phyloP scores from a whole-genome alignment of 2,329 filamentous ascomycete species.

The Aureobasidium uvarum region DNA sequence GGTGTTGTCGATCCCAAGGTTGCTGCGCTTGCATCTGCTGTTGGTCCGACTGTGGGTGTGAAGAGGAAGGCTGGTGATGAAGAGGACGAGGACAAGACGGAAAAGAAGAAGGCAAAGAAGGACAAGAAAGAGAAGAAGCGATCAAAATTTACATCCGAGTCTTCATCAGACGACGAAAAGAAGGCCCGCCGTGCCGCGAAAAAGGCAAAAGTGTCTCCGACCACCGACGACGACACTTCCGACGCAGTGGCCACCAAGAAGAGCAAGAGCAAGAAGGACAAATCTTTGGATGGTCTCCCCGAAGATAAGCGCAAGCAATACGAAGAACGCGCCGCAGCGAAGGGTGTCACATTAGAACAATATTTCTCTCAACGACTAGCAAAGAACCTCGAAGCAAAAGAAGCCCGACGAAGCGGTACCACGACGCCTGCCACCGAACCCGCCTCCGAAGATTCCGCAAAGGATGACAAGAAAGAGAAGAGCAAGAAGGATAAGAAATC shows the following conservation, averaged over 20 bases:
- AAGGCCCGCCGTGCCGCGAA: conserved; percentile 29
- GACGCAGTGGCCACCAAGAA: conserved; percentile 9
- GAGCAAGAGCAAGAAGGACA: conserved; percentile 22
- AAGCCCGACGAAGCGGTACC: conserved; percentile 15
- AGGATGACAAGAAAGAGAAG: conserved; percentile 27
- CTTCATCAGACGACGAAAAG: conserved; percentile 28
- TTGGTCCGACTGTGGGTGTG: conserved; percentile 3
- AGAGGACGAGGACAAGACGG: conserved; percentile 24
- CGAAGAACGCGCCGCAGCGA: conserved; percentile 37
- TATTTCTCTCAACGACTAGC: conserved; percentile 16
- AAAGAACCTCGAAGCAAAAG: conserved; percentile 24
- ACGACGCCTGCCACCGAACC: conserved; percentile 13
- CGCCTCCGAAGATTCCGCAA: conserved; percentile 20
- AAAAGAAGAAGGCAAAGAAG: conserved; percentile 29
- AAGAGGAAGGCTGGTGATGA: conserved; percentile 27
- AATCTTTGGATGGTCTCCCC: conserved; percentile 36
- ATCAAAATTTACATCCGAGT: conserved; percentile 19
- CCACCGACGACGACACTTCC: conserved; percentile 1
- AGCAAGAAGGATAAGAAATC: conserved; percentile 28
- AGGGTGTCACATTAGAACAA: conserved; percentile 39
- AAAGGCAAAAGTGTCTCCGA: conserved; percentile 15
- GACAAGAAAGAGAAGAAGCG: conserved; percentile 29
- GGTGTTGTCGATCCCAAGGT: conserved; percentile 28
- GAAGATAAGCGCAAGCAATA: conserved; percentile 35
- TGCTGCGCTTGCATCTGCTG: conserved; percentile 24